phyloP scores from a whole-genome alignment of 2,329 filamentous ascomycete species.

The Sclerotiophoma versabilis region DNA sequence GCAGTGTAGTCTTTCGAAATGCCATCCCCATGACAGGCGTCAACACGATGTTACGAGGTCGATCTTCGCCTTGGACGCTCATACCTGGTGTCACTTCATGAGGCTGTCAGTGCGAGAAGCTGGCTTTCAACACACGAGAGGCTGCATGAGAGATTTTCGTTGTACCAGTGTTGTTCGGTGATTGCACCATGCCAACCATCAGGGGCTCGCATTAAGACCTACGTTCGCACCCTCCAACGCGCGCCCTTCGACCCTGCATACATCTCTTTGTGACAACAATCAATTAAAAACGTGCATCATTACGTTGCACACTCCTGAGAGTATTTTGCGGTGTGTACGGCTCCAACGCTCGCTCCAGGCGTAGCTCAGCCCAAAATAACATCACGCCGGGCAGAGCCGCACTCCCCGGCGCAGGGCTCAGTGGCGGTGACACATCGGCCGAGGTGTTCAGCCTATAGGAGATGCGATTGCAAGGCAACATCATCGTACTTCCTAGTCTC shows the following conservation, averaged over 20 bases:
- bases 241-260: neutral
- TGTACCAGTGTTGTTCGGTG: neutral
- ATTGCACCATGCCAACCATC: conserved; percentile 2
- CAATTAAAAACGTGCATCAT: neutral
- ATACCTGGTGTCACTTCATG: neutral
- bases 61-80: neutral
- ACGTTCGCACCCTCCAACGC: neutral
- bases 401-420: conserved; percentile 5
- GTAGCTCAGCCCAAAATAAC: conserved; percentile 7
- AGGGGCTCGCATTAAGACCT: neutral
- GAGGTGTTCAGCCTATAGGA: neutral
- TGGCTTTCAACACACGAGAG: neutral
- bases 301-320: neutral
- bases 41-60: neutral
- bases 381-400: conserved; percentile 9
- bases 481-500: too few relatives aligned
- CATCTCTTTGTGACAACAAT: neutral
- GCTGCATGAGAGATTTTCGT: neutral
- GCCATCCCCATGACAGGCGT: neutral
- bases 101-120: neutral
- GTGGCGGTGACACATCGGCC: conserved; percentile 5
- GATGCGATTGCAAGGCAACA: neutral
- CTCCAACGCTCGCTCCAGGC: neutral
- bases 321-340: neutral
- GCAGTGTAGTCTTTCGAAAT: neutral